Base-by-base conservation (phyloP, 495 filamentous ascomycete genomes). In the Neurospora sp. region DNA sequence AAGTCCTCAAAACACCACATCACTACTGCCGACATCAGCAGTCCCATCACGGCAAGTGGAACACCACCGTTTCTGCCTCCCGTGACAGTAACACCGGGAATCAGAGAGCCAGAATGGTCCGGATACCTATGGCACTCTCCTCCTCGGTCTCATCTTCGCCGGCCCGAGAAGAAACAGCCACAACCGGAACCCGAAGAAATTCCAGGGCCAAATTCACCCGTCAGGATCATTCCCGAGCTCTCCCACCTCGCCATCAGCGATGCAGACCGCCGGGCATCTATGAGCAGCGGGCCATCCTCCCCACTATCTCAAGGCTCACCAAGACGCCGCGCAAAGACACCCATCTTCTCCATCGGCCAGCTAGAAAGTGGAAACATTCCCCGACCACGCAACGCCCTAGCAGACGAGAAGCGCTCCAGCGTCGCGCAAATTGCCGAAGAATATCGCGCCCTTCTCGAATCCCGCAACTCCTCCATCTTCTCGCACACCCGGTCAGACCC, bases 361-460 rank as follows among this genome's bases (percentile, higher is more conserved):
- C 77, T 84, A 5, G 84, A 85, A 70, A 31, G 31, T 31, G 31
- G 31, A 31, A 76, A 70, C 31, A 74, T 74, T 31, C 71, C 79
- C 27, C 41, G 75, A n/a, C 75, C 76, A 5, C 73, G 71, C 62
- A 79, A 83, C 37, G 75, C 77, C 2, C 74, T 74, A 7, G 75
- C 71, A 10, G 60, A 75, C 69, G 76, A 75, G 42, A 79, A 78
- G 66, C 77, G 78, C 5, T 79, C 81, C 2, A 83, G 81, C 75
- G 78, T 83, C 39, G 84, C 86, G 70, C 77, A 79, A 54, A 84
- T 87, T 37, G 85, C 85, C 14, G 84, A 85, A 38, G 84, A 85
- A 23, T 87, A 86, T 74, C 74, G 77, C 16, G 83, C 82, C 2
- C 71, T 87, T 0, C 73, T 86, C 4, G 80, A 83, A 14, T 83